Evolutionary conservation across 139 green algal species (phyloP).

Genomic region (Chlorella sp.): DNA sequence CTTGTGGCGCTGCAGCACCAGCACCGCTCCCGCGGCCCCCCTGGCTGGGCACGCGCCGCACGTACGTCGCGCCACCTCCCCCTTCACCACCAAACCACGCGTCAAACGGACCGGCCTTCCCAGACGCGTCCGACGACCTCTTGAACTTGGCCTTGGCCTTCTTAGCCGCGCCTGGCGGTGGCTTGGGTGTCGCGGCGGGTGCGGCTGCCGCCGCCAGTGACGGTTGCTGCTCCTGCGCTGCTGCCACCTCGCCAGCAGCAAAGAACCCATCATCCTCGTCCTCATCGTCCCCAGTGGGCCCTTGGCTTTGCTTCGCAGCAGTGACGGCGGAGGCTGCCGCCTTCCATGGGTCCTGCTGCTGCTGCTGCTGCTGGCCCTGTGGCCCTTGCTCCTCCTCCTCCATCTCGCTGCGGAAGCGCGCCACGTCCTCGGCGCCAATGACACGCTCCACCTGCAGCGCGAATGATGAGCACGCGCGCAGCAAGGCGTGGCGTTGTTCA

Average conservation of each 20-base stretch:
- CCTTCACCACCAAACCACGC: not conserved
- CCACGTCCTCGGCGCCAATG: slow-evolving; percentile 18
- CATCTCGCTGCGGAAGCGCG: slow-evolving; percentile 18
- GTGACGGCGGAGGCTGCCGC: not conserved
- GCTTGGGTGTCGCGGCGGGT: not conserved
- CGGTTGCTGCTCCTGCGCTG: not conserved
- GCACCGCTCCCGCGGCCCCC: not conserved
- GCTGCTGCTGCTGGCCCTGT: not conserved
- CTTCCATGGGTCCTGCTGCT: not conserved
- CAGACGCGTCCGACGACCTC: not conserved
- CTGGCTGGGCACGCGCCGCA: no score
- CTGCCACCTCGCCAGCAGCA: not conserved
- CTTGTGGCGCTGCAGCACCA: not conserved
- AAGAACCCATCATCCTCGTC: not conserved
- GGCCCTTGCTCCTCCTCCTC: slow-evolving; percentile 3
- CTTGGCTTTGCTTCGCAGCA: not conserved
- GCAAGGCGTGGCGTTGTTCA: no score
- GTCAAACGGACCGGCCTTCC: not conserved
- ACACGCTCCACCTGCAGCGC: slow-evolving; percentile 7
- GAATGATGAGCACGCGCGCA: not conserved
- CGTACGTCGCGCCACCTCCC: not conserved
- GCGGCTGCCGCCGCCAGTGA: not conserved
- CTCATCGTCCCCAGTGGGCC: not conserved
- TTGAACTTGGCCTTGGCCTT: not conserved
- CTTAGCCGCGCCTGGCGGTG: not conserved